A percentile compares a stretch with the other conserved stretches of the same genome.
phyloP scores from a whole-genome alignment of 192 early-diverging fungal species.

The Physocladia obscura region DNA sequence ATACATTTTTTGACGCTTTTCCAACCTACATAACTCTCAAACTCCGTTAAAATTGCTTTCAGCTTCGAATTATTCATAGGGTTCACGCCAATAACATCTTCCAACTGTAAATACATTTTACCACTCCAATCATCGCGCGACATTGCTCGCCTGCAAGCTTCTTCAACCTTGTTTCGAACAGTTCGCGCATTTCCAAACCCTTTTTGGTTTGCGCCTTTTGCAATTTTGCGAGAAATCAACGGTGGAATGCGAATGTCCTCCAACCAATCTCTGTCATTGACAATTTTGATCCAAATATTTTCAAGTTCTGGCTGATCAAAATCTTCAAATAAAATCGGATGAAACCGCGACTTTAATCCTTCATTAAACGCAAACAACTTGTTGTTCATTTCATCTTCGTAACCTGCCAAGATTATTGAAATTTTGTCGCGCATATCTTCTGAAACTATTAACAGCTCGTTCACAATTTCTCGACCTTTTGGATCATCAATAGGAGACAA shows the following conservation, averaged over 20 bases:
- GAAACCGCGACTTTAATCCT: conserved; percentile 36
- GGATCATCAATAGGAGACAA: conserved; percentile 21
- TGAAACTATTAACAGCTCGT: conserved; percentile 25
- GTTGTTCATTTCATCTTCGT: conserved; percentile 40
- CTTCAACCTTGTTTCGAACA: conserved; percentile 36
- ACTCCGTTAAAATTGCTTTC: conserved; percentile 19
- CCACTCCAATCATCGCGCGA: conserved; percentile 28
- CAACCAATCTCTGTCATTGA: conserved; percentile 30
- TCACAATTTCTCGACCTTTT: conserved; percentile 37
- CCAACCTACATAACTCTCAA: conserved; percentile 39
- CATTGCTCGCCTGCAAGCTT: conserved; percentile 31
- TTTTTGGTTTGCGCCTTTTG: conserved; percentile 29
- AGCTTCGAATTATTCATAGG: conserved; percentile 36
- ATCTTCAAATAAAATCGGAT: conserved; percentile 35
- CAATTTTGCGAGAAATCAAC: conserved; percentile 21
- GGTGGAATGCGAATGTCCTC: conserved; percentile 27
- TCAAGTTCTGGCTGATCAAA: conserved; percentile 35
- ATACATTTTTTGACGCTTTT: conserved; percentile 30
- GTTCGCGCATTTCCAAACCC: conserved; percentile 44
- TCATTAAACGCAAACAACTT: conserved; percentile 42
- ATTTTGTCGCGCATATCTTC: conserved; percentile 37
- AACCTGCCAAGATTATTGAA: conserved; percentile 41
- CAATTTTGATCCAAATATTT: conserved; percentile 34
- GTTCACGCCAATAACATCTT: conserved; percentile 36
- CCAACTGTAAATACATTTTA: conserved; percentile 5